A percentile compares a stretch with the other conserved stretches of the same genome.
These are phyloP conservation scores for Plantago major DNA, from an alignment of 257 asterid genomes.

Conservation along the genomic window DNA sequence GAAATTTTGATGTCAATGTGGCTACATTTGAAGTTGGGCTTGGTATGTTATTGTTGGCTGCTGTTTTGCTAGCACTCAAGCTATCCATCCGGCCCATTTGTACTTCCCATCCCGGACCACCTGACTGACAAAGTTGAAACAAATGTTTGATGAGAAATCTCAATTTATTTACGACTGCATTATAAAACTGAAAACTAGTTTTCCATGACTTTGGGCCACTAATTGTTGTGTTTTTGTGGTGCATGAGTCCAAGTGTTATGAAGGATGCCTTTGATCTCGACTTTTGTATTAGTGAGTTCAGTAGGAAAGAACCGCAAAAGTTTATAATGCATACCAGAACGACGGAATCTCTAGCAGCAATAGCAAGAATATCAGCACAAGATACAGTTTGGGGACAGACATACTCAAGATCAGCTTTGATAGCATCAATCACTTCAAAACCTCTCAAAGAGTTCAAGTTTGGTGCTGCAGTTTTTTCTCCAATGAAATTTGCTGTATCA, in stretches of 20 bases:
- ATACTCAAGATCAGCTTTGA: slow-evolving; percentile 62
- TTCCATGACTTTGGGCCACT: no score
- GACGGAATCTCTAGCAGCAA: slow-evolving; percentile 81
- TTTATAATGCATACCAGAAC: slow-evolving; percentile 36
- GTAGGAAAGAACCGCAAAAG: neutral
- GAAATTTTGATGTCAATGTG: slow-evolving; percentile 56
- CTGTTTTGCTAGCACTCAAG: slow-evolving; percentile 48
- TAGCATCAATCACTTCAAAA: slow-evolving; percentile 74
- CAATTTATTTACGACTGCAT: no score
- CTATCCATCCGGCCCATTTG: slow-evolving; percentile 78
- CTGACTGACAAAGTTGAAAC: slow-evolving; percentile 39
- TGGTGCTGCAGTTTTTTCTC: slow-evolving; percentile 81
- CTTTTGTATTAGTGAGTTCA: no score
- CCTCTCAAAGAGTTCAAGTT: slow-evolving; percentile 75
- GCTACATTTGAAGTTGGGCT: slow-evolving; percentile 70
- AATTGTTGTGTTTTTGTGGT: neutral
- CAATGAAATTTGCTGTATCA: slow-evolving; percentile 38
- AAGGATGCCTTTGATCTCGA: no score
- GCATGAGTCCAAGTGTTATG: no score
- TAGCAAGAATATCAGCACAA: slow-evolving; percentile 84
- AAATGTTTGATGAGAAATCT: no score
- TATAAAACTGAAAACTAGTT: neutral
- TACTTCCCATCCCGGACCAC: slow-evolving; percentile 84
- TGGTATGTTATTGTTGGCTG: slow-evolving; percentile 65
- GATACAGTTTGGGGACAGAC: slow-evolving; percentile 67